Evolutionary conservation across 768 basidiomycete genomes (phyloP).

Genomic region (Pilatotrama ljubarskyi): DNA sequence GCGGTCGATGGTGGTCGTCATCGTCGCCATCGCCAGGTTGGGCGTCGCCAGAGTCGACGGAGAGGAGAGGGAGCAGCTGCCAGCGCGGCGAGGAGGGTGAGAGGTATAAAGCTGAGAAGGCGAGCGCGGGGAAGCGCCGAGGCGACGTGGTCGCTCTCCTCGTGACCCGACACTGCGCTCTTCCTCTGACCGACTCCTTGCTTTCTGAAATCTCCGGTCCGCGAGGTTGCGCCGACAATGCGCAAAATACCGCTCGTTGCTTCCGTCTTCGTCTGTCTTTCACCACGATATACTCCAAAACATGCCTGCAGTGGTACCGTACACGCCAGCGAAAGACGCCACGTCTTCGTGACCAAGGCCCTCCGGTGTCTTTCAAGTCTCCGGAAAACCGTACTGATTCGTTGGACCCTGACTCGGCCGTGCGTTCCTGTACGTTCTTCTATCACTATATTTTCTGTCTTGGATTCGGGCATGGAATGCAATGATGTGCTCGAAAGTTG

Average conservation of each 20-base stretch:
- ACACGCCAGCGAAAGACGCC: no score
- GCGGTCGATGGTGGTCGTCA: slow-evolving; percentile 16
- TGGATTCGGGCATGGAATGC: no score
- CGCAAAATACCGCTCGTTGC: background rate
- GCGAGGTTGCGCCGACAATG: slow-evolving; percentile 15
- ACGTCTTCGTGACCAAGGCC: no score
- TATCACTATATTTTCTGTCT: no score
- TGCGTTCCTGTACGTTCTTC: no score
- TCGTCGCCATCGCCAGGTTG: slow-evolving; percentile 13
- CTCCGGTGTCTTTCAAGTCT: no score
- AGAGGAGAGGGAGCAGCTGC: slow-evolving; percentile 4
- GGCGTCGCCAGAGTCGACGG: slow-evolving; percentile 9
- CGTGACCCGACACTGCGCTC: slow-evolving; percentile 8
- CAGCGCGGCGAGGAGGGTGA: slow-evolving; percentile 12
- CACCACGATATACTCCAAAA: background rate
- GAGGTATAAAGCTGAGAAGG: slow-evolving; percentile 17
- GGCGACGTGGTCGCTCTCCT: slow-evolving; percentile 15
- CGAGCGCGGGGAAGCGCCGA: slow-evolving; percentile 1
- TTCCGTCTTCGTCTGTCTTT: background rate
- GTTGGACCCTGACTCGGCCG: no score
- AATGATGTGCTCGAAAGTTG: no score
- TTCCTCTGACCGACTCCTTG: background rate
- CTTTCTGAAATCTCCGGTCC: slow-evolving; percentile 8
- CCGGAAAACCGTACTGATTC: no score
- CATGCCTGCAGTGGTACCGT: background rate